phyloP scores from a whole-genome alignment of 805 yeast genomes.

The Teunomyces atbi region DNA sequence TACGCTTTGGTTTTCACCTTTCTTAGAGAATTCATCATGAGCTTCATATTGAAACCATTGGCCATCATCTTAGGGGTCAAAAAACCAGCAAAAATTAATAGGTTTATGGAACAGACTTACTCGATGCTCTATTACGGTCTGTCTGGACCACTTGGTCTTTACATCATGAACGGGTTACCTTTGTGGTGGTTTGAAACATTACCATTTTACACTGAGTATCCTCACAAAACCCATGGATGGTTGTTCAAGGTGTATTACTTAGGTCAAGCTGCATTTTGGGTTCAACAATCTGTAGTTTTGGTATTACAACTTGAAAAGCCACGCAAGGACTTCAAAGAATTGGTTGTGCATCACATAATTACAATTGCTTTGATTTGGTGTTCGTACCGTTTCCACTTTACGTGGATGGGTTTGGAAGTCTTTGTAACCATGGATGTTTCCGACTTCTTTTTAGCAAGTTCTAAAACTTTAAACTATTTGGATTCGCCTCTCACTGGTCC shows the following conservation, averaged over 20 bases:
- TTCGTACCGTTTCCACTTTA: slow-evolving; percentile 91
- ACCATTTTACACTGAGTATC: slow-evolving; percentile 76
- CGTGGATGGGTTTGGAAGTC: slow-evolving; percentile 90
- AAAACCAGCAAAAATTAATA: slow-evolving; percentile 55
- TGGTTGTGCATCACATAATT: slow-evolving; percentile 89
- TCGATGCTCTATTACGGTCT: slow-evolving; percentile 76
- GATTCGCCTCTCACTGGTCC: slow-evolving; percentile 64
- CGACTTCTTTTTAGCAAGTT: slow-evolving; percentile 79
- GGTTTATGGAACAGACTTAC: slow-evolving; percentile 94
- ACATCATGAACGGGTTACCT: slow-evolving; percentile 77
- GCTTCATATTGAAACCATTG: slow-evolving; percentile 69
- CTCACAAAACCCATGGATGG: slow-evolving; percentile 72
- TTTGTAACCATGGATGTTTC: slow-evolving; percentile 96
- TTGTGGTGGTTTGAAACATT: slow-evolving; percentile 88
- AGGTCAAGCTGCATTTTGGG: slow-evolving; percentile 96
- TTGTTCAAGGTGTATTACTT: slow-evolving; percentile 79
- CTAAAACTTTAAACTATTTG: slow-evolving; percentile 85
- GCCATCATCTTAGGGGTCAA: slow-evolving; percentile 55
- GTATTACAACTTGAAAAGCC: slow-evolving; percentile 88
- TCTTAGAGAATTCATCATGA: slow-evolving; percentile 88
- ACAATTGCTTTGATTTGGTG: slow-evolving; percentile 84
- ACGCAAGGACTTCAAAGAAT: slow-evolving; percentile 87
- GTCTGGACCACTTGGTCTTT: slow-evolving; percentile 83
- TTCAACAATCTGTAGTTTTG: slow-evolving; percentile 87
- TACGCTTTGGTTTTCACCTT: slow-evolving; percentile 88